phyloP scores from a whole-genome alignment of 1,139 yeast genomes.

The Protomyces gravidus region DNA sequence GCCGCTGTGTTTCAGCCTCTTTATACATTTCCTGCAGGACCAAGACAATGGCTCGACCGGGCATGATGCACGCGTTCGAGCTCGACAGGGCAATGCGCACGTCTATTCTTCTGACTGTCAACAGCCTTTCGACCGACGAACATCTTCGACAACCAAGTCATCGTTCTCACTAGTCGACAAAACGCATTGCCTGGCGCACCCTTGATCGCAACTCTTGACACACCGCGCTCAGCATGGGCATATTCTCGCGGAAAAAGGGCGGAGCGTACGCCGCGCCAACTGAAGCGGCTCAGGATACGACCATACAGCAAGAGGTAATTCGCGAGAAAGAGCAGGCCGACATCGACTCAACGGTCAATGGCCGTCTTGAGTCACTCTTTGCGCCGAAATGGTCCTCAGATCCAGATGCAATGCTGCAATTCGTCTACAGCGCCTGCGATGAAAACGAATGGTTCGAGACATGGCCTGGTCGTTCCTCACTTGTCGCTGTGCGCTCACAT shows the following conservation, averaged over 20 bases:
- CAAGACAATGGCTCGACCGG: no score
- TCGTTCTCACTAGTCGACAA: no score
- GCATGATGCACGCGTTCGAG: no score
- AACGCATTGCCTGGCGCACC: no score
- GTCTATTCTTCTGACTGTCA: no score
- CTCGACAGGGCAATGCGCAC: no score
- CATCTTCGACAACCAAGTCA: no score
- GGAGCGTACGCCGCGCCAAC: neutral
- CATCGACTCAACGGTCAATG: conserved; percentile 9
- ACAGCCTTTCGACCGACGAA: no score
- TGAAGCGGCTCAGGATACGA: neutral
- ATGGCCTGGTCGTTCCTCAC: conserved; percentile 23
- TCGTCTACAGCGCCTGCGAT: conserved; percentile 30
- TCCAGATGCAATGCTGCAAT: conserved; percentile 29
- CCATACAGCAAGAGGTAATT: neutral
- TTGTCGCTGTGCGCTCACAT: conserved; percentile 30
- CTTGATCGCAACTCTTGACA: no score
- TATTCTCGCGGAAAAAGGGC: conserved; percentile 2
- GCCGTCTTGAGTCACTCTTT: conserved; percentile 16
- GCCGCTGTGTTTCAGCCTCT: no score
- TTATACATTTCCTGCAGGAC: no score
- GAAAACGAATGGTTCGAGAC: conserved; percentile 33
- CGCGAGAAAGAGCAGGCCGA: conserved; percentile 12
- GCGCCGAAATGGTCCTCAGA: conserved; percentile 25
- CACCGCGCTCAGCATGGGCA: conserved; percentile 15